phyloP scores from a whole-genome alignment of 805 yeast genomes.

The Yarrowia sp. region DNA sequence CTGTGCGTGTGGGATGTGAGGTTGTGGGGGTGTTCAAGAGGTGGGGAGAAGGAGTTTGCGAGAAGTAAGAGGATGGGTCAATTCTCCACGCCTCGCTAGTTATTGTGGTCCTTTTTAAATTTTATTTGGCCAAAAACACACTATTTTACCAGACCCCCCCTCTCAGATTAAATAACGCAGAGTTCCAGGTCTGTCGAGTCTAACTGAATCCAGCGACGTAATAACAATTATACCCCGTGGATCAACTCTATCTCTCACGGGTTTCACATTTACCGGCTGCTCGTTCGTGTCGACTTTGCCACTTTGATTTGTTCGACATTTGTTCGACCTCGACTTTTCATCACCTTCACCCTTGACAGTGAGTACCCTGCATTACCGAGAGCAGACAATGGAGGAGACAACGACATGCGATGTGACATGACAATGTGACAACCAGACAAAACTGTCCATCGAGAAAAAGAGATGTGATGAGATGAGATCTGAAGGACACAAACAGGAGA shows the following conservation, averaged over 20 bases:
- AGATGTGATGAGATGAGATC: no score
- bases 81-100: no score
- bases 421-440: not conserved
- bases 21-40: not conserved
- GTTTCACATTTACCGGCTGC: not conserved
- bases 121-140: not conserved
- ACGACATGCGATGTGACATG: no score
- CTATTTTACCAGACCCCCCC: not conserved
- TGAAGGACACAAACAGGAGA: no score
- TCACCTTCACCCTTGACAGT: not conserved
- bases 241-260: slow-evolving; percentile 19
- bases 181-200: slow-evolving; percentile 26
- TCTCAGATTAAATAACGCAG: slow-evolving; percentile 25
- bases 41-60: no score
- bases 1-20: slow-evolving; percentile 1
- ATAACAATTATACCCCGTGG: slow-evolving; percentile 30
- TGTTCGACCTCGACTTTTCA: not conserved
- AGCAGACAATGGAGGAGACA: no score
- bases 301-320: not conserved
- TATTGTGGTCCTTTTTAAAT: not conserved
- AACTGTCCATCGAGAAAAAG: no score
- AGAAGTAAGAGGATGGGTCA: no score
- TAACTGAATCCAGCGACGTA: slow-evolving; percentile 34
- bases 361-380: not conserved
- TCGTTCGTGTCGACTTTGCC: slow-evolving; percentile 8